phyloP scores from a whole-genome alignment of 139 green algal genomes.

The Medakamo hakoo region DNA sequence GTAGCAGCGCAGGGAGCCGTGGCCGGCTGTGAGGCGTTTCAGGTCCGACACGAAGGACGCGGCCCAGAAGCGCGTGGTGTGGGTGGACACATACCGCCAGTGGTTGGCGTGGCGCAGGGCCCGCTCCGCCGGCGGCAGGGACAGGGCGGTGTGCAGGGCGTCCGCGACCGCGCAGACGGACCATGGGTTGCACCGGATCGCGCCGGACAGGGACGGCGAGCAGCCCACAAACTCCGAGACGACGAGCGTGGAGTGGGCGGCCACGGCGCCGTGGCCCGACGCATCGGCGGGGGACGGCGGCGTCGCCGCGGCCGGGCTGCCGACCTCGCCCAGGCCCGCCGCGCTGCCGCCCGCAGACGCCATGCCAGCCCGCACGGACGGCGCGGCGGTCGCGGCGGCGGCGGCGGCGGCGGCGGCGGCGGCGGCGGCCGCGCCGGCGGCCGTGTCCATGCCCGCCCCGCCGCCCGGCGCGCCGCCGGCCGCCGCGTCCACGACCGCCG shows the following conservation, averaged over 20 bases:
- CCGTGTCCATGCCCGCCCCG: not conserved
- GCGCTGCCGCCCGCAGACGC: not conserved
- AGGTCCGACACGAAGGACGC: slow-evolving; percentile 63
- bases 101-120: slow-evolving; percentile 88
- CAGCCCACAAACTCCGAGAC: slow-evolving; percentile 97
- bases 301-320: no score
- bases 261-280: no score
- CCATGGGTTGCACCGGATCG: slow-evolving; percentile 41
- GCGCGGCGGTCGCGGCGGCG: not conserved
- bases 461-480: not conserved
- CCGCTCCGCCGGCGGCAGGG: slow-evolving; percentile 37
- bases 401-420: not conserved
- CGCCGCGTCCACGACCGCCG: not conserved
- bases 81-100: slow-evolving; percentile 83
- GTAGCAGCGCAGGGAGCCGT: slow-evolving; percentile 84
- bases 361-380: not conserved
- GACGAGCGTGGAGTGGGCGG: slow-evolving; percentile 63
- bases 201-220: slow-evolving; percentile 78
- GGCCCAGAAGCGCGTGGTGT: slow-evolving; percentile 91
- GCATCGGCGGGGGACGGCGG: no score
- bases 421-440: not conserved
- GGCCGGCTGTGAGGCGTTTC: slow-evolving; percentile 40
- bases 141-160: slow-evolving; percentile 58
- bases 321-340: no score
- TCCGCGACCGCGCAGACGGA: slow-evolving; percentile 42